These are phyloP conservation scores for Naegleria fowleri DNA, from an alignment of 208 protist species.

Conservation along the genomic window DNA sequence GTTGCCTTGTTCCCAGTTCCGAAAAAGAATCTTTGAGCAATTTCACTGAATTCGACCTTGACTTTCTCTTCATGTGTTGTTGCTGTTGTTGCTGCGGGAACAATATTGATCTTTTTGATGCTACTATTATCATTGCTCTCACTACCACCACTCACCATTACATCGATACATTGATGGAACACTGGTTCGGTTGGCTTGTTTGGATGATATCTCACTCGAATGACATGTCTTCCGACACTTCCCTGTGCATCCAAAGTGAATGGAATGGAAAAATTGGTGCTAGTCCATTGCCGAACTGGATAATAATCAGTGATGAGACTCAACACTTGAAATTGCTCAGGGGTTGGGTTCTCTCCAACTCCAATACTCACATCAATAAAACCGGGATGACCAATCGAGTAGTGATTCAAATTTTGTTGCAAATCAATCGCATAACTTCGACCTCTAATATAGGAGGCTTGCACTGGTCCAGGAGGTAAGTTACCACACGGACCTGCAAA, in stretches of 20 bases:
- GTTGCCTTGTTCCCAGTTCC: background rate
- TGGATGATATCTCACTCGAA: background rate
- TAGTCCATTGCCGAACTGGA: background rate
- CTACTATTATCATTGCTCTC: background rate
- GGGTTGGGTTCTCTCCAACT: background rate
- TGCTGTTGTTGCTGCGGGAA: too few species aligned
- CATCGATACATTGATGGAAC: conserved; percentile 30
- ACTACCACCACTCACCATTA: background rate
- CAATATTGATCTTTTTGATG: background rate
- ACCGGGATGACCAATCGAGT: background rate
- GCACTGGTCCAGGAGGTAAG: background rate
- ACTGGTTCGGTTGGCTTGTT: conserved; percentile 23
- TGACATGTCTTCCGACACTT: background rate
- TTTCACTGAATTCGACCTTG: background rate
- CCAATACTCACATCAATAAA: background rate
- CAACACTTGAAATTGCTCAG: background rate
- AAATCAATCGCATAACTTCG: background rate
- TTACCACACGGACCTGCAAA: background rate
- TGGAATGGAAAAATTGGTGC: conserved; percentile 22
- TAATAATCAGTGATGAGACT: conserved; percentile 5
- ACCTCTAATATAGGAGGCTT: background rate
- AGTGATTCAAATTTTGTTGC: conserved; percentile 27
- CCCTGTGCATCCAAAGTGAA: background rate
- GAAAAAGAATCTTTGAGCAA: background rate
- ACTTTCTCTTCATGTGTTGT: background rate